These are phyloP conservation scores for Candida sithepensis DNA, from an alignment of 805 yeast species.

Conservation along the genomic window DNA sequence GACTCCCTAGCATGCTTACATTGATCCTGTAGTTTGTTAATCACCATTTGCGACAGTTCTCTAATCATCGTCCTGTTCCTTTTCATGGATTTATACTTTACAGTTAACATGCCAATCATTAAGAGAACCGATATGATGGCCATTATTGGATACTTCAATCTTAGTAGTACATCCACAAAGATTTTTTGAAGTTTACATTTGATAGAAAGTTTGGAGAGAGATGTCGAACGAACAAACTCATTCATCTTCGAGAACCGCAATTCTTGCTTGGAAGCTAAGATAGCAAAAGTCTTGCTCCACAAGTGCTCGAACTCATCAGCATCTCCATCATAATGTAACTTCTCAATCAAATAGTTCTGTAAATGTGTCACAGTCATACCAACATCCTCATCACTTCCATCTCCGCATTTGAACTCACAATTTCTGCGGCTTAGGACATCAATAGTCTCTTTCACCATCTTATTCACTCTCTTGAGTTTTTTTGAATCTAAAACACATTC, in stretches of 20 bases:
- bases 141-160: slow-evolving; percentile 22
- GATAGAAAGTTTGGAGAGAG: slow-evolving; percentile 25
- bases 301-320: slow-evolving; percentile 21
- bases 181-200: slow-evolving; percentile 26
- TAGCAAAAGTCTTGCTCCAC: slow-evolving; percentile 23
- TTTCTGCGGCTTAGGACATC: slow-evolving; percentile 67
- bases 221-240: slow-evolving; percentile 23
- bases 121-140: slow-evolving; percentile 5
- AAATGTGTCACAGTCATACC: slow-evolving; percentile 61
- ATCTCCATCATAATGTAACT: slow-evolving; percentile 29
- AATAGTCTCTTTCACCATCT: slow-evolving; percentile 61
- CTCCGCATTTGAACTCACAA: slow-evolving; percentile 48
- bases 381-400: slow-evolving; percentile 30
- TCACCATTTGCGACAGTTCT: slow-evolving; percentile 43
- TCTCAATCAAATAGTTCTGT: slow-evolving; percentile 48
- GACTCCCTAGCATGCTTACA: slow-evolving; percentile 33
- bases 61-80: slow-evolving; percentile 40
- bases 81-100: slow-evolving; percentile 35
- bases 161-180: slow-evolving; percentile 18
- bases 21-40: slow-evolving; percentile 48
- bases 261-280: slow-evolving; percentile 16
- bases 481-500: slow-evolving; percentile 74
- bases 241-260: slow-evolving; percentile 11
- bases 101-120: slow-evolving; percentile 20
- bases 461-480: slow-evolving; percentile 64